Evolutionary conservation across 768 basidiomycete species (phyloP).

Genomic region (Mycena filopes): DNA sequence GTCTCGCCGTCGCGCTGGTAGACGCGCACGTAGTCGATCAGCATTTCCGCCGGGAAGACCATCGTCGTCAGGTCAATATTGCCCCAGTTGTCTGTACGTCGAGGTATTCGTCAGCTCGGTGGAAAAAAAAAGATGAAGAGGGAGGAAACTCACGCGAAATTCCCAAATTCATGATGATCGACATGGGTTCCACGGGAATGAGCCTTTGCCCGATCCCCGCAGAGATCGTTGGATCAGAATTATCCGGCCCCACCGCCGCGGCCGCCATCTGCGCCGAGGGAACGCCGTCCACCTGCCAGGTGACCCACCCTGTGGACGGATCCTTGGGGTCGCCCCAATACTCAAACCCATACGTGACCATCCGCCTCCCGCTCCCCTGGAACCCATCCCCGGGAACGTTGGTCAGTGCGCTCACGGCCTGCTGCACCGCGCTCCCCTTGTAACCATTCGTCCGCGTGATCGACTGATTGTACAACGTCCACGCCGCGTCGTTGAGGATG

Average conservation of each 20-base stretch:
- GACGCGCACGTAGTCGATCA: constrained; percentile 84
- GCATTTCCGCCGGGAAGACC: constrained; percentile 76
- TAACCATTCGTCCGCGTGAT: constrained; percentile 52
- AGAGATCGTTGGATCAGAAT: constrained; percentile 45
- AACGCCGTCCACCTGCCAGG: constrained; percentile 75
- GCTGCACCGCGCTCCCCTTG: constrained; percentile 68
- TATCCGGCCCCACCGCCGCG: constrained; percentile 57
- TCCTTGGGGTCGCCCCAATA: constrained; percentile 73
- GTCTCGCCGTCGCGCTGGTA: constrained; percentile 71
- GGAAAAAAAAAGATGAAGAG: background rate
- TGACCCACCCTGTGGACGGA: constrained; percentile 69
- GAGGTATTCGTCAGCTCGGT: background rate
- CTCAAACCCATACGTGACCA: constrained; percentile 74
- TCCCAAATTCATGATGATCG: constrained; percentile 70
- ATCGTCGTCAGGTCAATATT: constrained; percentile 62
- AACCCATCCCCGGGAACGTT: constrained; percentile 63
- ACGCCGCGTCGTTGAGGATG: constrained; percentile 46
- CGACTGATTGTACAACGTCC: constrained; percentile 44
- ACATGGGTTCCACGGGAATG: constrained; percentile 68
- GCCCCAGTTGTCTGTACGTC: constrained; percentile 64
- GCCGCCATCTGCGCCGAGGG: constrained; percentile 65
- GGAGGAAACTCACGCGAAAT: constrained; percentile 58
- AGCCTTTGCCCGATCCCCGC: constrained; percentile 67
- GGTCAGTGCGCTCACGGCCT: constrained; percentile 62
- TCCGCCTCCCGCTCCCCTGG: constrained; percentile 65